Evolutionary conservation across 257 asterid species (phyloP), one percentile per base, ranked within the genome.

Genomic region (Verbascum thapsus): DNA sequence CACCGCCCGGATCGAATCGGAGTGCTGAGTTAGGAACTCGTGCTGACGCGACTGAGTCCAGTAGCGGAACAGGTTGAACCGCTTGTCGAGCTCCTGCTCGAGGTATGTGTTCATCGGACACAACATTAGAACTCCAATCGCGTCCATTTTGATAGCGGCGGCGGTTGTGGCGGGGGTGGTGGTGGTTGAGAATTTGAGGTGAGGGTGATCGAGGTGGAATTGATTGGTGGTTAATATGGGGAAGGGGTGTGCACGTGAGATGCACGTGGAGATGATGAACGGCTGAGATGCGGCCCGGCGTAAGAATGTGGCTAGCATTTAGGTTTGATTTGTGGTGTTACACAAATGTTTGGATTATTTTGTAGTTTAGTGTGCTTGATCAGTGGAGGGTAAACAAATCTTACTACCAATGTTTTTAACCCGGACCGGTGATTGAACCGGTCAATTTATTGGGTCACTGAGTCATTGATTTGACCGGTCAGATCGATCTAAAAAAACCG

Each of bases 1-100:
- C 9, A 85, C 81, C 37, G 95, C 99, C 53, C 83, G 81, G 73
- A 92, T 85, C 10, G 85, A 79, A 10, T 70, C 65, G 10, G 92
- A 79, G 52, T 86, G 74, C 55, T 66, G 80, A 15, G 50, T 51
- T 49, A 85, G 42, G 81, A 85, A 87, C 49, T 87, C 83, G 19
- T 55, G 41, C 41, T 58, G 67, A 63, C 67, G 73, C 0, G 85
- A 78, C 59, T 71, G 69, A 10, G 67, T 75, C 98, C 96, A 86
- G 76, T 73, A 76, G 3, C 91, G 79, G 73, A 80, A 67, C 65
- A 92, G 94, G 20, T 73, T 80, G 91, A 83, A 88, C 9, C 89
- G 88, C 61, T 70, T 81, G 58, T 80, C 85, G 42, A 87, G 87
- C 65, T 87, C 88, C 32, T 74, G 76, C 74, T 86, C 96, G 0